These are phyloP conservation scores for Colletotrichum musicola DNA, from an alignment of 2,329 filamentous ascomycete genomes.

Conservation along the genomic window DNA sequence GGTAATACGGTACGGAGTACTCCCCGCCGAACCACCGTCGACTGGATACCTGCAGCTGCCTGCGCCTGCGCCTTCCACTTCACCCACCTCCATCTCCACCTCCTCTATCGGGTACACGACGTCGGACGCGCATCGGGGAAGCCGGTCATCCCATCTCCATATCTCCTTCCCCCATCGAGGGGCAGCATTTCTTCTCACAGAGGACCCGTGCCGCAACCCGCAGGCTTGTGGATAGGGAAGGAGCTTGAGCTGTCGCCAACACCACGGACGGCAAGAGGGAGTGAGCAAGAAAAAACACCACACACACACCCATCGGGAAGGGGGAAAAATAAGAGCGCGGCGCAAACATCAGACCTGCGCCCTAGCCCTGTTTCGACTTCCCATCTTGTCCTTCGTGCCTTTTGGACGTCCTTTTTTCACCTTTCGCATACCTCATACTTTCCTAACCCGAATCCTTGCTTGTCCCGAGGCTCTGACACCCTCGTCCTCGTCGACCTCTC, in stretches of 20 bases:
- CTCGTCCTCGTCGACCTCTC: no score
- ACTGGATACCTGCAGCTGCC: constrained; percentile 1
- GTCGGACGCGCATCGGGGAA: constrained; percentile 35
- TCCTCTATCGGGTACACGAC: constrained; percentile 14
- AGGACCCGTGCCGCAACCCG: background rate
- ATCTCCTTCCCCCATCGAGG: constrained; percentile 7
- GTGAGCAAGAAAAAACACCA: background rate
- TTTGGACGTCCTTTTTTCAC: no score
- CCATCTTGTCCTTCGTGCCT: background rate
- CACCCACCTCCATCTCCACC: constrained; percentile 30
- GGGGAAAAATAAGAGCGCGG: background rate
- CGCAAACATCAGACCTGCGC: constrained; percentile 19
- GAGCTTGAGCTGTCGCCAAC: background rate
- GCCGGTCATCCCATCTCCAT: constrained; percentile 25
- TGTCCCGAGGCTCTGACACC: no score
- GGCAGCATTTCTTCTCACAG: constrained; percentile 1
- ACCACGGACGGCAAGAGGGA: background rate
- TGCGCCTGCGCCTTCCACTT: background rate
- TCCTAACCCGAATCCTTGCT: no score
- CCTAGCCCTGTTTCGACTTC: constrained; percentile 32
- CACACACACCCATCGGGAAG: background rate
- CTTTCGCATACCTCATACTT: background rate
- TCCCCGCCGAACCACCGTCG: background rate
- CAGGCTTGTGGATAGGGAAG: background rate
- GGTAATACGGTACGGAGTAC: background rate